phyloP scores from a whole-genome alignment of 805 yeast genomes.

The Brettanomyces custersianus region DNA sequence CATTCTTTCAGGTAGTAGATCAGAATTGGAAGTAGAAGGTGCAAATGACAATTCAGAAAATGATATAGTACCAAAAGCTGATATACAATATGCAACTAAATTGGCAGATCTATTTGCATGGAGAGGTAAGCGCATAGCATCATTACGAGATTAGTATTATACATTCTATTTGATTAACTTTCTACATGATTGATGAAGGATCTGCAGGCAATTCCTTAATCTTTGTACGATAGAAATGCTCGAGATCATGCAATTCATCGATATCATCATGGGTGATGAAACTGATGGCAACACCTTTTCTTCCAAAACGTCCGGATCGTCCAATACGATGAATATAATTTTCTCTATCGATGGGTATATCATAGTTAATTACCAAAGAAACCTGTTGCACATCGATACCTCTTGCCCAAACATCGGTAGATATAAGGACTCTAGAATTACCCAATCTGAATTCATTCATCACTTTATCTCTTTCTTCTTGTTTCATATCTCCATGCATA shows the following conservation, averaged over 20 bases:
- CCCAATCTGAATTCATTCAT: slow-evolving; percentile 97
- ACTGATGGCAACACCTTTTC: slow-evolving; percentile 97
- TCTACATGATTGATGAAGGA: slow-evolving; percentile 4
- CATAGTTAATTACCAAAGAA: slow-evolving; percentile 89
- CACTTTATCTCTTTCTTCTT: slow-evolving; percentile 85
- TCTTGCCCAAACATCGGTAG: slow-evolving; percentile 95
- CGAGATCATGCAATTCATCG: slow-evolving; percentile 72
- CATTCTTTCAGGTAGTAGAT: slow-evolving; percentile 11
- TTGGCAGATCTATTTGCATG: slow-evolving; percentile 15
- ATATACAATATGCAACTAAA: slow-evolving; percentile 14
- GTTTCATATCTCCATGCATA: slow-evolving; percentile 95
- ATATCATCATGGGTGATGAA: slow-evolving; percentile 78
- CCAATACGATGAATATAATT: slow-evolving; percentile 97
- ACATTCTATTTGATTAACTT: neutral
- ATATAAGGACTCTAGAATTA: slow-evolving; percentile 81
- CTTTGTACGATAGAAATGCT: slow-evolving; percentile 81
- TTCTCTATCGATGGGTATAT: slow-evolving; percentile 81
- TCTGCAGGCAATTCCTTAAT: slow-evolving; percentile 85
- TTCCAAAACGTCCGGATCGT: slow-evolving; percentile 97
- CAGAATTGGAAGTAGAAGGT: slow-evolving; percentile 17
- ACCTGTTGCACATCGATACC: slow-evolving; percentile 98
- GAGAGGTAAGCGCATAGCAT: no score
- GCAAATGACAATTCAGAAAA: slow-evolving; percentile 4
- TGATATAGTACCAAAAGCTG: slow-evolving; percentile 15
- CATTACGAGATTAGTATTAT: no score